Conservation (phyloP, 1,284 basidiomycete species). For the Ceraceosorus guamensis region DNA sequence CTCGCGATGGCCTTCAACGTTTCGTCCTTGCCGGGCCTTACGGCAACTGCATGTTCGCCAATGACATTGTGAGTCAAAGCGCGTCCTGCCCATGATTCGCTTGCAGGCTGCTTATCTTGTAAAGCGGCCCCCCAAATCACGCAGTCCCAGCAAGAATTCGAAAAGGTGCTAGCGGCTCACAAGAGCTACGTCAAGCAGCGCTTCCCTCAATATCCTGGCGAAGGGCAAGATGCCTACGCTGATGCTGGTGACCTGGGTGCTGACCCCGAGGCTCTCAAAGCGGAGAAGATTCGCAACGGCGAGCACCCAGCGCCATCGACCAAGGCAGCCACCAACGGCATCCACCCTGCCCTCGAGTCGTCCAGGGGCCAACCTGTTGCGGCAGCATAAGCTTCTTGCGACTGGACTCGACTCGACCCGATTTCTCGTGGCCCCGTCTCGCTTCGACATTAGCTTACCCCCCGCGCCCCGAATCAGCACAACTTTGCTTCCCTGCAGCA, state of each 20-base stretch:
- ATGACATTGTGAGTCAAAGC: conserved; percentile 44
- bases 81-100: no score
- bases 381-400: no score
- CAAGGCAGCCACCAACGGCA: conserved; percentile 1
- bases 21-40: conserved; percentile 51
- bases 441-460: no score
- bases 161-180: conserved; percentile 49
- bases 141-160: conserved; percentile 48
- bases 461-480: no score
- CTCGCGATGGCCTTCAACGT: conserved; percentile 52
- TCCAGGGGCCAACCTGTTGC: no score
- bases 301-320: not conserved
- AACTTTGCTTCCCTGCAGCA: no score
- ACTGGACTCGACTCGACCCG: no score
- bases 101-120: no score
- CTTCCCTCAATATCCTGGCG: conserved; percentile 35
- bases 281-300: conserved; percentile 21
- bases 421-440: no score
- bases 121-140: not conserved
- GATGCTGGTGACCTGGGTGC: conserved; percentile 52
- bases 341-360: not conserved
- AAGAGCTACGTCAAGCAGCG: conserved; percentile 50
- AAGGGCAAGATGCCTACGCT: conserved; percentile 51
- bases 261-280: conserved; percentile 41
- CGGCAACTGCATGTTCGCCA: conserved; percentile 52